phyloP scores from a whole-genome alignment of 192 early-diverging fungal genomes.

The Pecoramyces ruminantium region DNA sequence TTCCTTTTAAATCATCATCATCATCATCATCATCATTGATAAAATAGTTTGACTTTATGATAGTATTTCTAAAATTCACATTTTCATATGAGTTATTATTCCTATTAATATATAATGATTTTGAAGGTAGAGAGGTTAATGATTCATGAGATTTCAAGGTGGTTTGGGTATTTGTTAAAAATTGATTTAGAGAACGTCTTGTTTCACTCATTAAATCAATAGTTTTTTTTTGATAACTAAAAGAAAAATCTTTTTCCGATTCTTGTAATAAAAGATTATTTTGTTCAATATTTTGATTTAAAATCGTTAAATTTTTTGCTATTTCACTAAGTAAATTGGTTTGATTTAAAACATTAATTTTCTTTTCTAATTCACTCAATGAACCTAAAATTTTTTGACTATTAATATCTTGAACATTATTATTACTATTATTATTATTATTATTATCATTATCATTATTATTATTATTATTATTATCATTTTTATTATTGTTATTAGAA shows the following conservation, averaged over 20 bases:
- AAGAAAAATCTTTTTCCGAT: background rate
- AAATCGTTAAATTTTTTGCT: background rate
- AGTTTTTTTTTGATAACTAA: background rate
- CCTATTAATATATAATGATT: no score
- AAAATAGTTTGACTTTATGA: background rate
- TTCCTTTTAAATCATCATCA: background rate
- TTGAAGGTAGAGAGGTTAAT: background rate
- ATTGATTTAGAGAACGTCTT: background rate
- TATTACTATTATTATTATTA: background rate
- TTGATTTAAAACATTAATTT: background rate
- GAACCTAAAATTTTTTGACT: background rate
- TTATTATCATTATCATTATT: background rate
- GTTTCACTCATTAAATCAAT: background rate
- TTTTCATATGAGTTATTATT: no score
- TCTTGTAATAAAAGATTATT: background rate
- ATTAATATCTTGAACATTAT: background rate
- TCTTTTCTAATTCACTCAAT: background rate
- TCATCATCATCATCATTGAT: background rate
- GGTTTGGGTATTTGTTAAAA: background rate
- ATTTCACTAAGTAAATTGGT: background rate
- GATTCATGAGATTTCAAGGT: background rate
- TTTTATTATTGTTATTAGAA: no score
- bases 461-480: background rate
- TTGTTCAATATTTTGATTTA: background rate
- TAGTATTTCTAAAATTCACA: no score